Percentiles rank a stretch among this genome's conserved stretches.
phyloP scores from a whole-genome alignment of 2,329 filamentous ascomycete species.

The Paraconiothyrium sp. region DNA sequence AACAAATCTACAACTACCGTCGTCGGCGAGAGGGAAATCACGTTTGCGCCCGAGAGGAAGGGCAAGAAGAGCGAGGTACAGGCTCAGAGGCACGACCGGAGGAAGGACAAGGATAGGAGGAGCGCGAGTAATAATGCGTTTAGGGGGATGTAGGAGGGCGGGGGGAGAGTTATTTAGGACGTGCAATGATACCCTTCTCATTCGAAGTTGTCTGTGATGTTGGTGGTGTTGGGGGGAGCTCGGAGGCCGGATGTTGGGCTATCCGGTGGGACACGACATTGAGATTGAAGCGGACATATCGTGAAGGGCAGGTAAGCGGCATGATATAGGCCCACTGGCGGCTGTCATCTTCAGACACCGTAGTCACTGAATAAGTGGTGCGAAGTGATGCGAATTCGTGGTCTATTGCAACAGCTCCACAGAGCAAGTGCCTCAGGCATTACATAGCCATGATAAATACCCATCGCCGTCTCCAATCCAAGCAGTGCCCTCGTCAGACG shows the following conservation, averaged over 20 bases:
- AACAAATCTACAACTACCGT: slow-evolving; percentile 41
- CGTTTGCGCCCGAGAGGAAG: slow-evolving; percentile 73
- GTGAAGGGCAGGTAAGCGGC: background rate
- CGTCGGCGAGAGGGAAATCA: slow-evolving; percentile 69
- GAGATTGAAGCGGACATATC: background rate
- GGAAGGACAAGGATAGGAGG: slow-evolving; percentile 65
- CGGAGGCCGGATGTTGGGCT: background rate
- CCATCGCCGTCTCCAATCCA: background rate
- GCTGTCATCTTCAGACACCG: background rate
- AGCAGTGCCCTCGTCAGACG: background rate
- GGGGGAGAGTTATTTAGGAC: background rate
- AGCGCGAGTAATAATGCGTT: slow-evolving; percentile 82
- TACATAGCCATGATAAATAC: no score
- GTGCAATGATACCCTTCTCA: slow-evolving; percentile 7
- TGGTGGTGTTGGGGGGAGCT: background rate
- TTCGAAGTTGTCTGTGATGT: background rate
- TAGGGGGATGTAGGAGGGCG: slow-evolving; percentile 64
- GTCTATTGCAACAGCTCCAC: background rate
- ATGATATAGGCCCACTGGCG: background rate
- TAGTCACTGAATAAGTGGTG: background rate
- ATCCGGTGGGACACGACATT: background rate
- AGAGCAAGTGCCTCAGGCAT: background rate
- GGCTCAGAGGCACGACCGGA: slow-evolving; percentile 43
- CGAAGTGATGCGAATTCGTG: background rate
- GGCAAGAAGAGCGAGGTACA: slow-evolving; percentile 47